phyloP scores from a whole-genome alignment of 352 stramenopile species.

The Blastocystis sp. region DNA sequence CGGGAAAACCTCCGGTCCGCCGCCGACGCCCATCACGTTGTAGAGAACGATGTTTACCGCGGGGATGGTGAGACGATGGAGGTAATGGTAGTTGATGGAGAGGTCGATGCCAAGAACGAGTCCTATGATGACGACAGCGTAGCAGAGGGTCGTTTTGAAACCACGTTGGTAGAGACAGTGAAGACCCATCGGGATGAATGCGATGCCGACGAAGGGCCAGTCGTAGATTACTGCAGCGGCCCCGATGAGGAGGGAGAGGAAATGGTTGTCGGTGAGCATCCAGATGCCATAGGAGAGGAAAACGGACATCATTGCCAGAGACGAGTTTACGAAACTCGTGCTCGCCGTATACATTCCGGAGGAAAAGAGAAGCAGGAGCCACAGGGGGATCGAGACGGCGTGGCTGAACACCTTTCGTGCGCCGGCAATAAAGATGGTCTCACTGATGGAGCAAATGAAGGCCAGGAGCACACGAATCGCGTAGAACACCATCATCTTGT shows the following conservation, averaged over 20 bases:
- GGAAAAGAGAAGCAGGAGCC: conserved; percentile 69
- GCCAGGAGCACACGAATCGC: conserved; percentile 66
- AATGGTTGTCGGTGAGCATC: conserved; percentile 67
- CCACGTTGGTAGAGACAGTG: conserved; percentile 68
- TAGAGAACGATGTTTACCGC: conserved; percentile 74
- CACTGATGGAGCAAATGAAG: conserved; percentile 66
- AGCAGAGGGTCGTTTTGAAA: conserved; percentile 63
- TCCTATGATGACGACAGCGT: conserved; percentile 63
- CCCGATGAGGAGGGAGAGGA: conserved; percentile 66
- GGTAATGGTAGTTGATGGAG: conserved; percentile 68
- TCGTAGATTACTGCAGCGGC: conserved; percentile 71
- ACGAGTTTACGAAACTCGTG: conserved; percentile 71
- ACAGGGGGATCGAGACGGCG: conserved; percentile 66
- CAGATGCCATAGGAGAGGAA: conserved; percentile 69
- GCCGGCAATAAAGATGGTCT: conserved; percentile 69
- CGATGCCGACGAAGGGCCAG: conserved; percentile 74
- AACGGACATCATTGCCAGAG: conserved; percentile 73
- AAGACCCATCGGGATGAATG: conserved; percentile 71
- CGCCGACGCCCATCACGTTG: conserved; percentile 70
- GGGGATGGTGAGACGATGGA: conserved; percentile 67
- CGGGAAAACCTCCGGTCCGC: conserved; percentile 63
- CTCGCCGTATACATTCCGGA: conserved; percentile 72
- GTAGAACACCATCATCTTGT: conserved; percentile 70
- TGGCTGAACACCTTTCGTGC: conserved; percentile 65
- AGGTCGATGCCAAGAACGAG: conserved; percentile 64